A percentile compares a stretch with the other conserved stretches of the same genome.
Conservation (phyloP, 768 basidiomycete genomes). For the Leccinum boreale region DNA sequence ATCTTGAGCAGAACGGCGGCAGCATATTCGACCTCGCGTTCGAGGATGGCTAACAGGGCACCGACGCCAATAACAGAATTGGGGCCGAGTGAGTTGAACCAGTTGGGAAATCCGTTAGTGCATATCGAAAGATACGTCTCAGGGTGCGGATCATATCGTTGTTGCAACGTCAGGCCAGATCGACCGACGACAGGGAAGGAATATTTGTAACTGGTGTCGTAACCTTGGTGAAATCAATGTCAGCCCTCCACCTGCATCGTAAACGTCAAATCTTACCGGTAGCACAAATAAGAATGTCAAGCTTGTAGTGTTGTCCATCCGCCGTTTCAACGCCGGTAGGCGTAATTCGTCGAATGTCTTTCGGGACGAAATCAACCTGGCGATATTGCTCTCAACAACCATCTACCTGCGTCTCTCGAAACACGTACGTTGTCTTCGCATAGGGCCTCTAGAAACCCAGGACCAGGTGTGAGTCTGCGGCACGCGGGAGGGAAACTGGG, state of each 20-base stretch:
- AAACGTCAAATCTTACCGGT: constrained; percentile 38
- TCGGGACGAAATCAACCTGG: constrained; percentile 43
- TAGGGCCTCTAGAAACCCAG: constrained; percentile 60
- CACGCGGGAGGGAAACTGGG: constrained; percentile 59
- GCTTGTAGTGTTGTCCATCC: constrained; percentile 51
- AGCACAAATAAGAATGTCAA: constrained; percentile 62
- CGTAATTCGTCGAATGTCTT: constrained; percentile 30
- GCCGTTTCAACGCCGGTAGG: constrained; percentile 52
- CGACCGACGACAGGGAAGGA: constrained; percentile 58
- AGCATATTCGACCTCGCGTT: constrained; percentile 56
- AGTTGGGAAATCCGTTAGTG: constrained; percentile 67
- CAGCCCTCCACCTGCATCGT: neutral
- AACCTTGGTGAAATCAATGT: constrained; percentile 18
- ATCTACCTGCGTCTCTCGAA: neutral
- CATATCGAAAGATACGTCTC: constrained; percentile 56
- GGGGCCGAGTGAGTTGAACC: constrained; percentile 57
- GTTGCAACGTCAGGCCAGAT: constrained; percentile 46
- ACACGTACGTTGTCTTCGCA: neutral
- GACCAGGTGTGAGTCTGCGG: constrained; percentile 64
- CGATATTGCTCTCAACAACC: neutral
- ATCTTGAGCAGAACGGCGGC: constrained; percentile 55
- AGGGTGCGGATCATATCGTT: constrained; percentile 55
- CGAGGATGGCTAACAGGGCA: constrained; percentile 52
- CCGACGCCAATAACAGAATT: constrained; percentile 55
- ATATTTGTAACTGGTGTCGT: constrained; percentile 46